These are phyloP conservation scores for Neophaeococcomyces aloes DNA, from an alignment of 2,329 filamentous ascomycete species.

Conservation along the genomic window DNA sequence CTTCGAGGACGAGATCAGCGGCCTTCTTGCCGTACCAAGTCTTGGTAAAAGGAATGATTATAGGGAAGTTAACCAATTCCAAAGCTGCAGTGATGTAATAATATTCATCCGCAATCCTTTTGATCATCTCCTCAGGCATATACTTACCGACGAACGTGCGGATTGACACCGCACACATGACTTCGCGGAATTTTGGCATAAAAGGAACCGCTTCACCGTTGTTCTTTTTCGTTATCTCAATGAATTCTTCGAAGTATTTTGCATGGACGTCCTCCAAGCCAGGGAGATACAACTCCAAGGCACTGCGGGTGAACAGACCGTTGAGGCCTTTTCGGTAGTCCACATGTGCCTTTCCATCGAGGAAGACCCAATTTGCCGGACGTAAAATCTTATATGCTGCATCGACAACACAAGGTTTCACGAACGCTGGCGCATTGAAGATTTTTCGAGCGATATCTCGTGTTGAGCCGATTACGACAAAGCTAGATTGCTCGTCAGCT, in stretches of 20 bases:
- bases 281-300: conserved; percentile 78
- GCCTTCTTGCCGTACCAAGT: conserved; percentile 97
- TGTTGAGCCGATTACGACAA: conserved; percentile 91
- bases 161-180: conserved; percentile 90
- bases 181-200: conserved; percentile 85
- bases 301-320: conserved; percentile 81
- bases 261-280: conserved; percentile 88
- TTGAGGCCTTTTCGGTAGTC: conserved; percentile 97
- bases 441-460: conserved; percentile 94
- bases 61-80: conserved; percentile 95
- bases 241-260: conserved; percentile 69
- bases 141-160: conserved; percentile 94
- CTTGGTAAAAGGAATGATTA: conserved; percentile 90
- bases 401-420: conserved; percentile 95
- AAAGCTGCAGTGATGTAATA: conserved; percentile 92
- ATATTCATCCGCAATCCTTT: conserved; percentile 93
- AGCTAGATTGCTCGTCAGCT: conserved; percentile 44
- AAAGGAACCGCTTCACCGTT: conserved; percentile 68
- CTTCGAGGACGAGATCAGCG: conserved; percentile 77
- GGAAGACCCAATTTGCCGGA: conserved; percentile 92
- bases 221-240: conserved; percentile 62
- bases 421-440: conserved; percentile 83
- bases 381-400: conserved; percentile 87
- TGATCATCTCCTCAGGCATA: conserved; percentile 78
- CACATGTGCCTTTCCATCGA: conserved; percentile 88